Evolutionary conservation across 495 filamentous ascomycete genomes (phyloP), one percentile per base, ranked within the genome.

Genomic region (Aspergillus olivimuriae): DNA sequence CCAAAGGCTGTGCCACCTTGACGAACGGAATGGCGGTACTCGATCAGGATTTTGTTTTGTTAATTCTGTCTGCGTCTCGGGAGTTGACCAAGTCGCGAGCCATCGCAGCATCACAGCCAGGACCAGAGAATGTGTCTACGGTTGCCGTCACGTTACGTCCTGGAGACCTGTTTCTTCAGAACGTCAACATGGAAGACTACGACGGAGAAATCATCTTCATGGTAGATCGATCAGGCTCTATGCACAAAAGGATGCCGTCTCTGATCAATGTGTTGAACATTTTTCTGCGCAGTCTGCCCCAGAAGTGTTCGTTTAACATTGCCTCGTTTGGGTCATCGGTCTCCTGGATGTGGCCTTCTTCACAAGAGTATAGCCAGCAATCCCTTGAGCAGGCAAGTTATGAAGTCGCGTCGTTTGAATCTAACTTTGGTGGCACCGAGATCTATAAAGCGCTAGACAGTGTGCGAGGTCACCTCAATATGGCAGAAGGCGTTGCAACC

Each of bases 171-270:
- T 44, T 53, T 28, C 41, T 24, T 2, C 15, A 44, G 11, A 24
- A 45, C 16, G 12, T 33, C n/a, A 19, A 26, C 15, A 23, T 30
- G 4, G 22, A 41, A n/a, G 46, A 41, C 18, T 47, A 46, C 23
- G 34, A 42, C 19, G 48, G 47, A n/a, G 58, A 62, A 31, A 48
- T 62, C 11, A 45, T 60, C 1, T 60, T 62, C 31, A n/a, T 60
- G 0, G 56, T 47, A 1, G 52, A 60, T 39, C 32, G 48, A 5
- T 59, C 53, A 8, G 53, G 48, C 4, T 57, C 56, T 4, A 59
- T 57, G 56, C 7, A 17, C 3, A 24, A 4, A 11, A 57, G 54
- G 39, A 57, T 56, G 2, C 10, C 14, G 12, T 15, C 37, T 14
- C 44, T 52, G 9, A 30, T 14, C 4, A 14, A 30, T n/a, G 38